phyloP scores from a whole-genome alignment of 225 moss, liverwort and hornwort genomes.

The Physcomitrellopsis africana region DNA sequence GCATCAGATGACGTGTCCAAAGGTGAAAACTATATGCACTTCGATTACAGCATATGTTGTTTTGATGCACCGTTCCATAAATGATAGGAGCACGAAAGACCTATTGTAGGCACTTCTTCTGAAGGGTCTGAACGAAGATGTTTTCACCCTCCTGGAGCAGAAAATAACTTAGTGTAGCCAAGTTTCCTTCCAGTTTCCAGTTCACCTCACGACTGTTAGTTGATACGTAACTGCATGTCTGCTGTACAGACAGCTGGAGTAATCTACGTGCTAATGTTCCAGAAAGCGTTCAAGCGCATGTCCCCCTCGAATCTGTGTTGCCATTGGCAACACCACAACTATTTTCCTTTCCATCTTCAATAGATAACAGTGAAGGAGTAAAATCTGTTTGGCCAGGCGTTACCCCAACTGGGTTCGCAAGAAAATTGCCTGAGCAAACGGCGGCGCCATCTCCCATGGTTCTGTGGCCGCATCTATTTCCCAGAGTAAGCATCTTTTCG shows the following conservation, averaged over 20 bases:
- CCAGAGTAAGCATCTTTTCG: conserved; percentile 41
- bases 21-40: conserved; percentile 35
- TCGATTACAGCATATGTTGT: conserved; percentile 6
- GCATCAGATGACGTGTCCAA: conserved; percentile 36
- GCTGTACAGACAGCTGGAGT: conserved; percentile 45
- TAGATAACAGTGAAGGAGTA: conserved; percentile 13
- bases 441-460: conserved; percentile 61
- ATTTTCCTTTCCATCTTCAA: conserved; percentile 43
- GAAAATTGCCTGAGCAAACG: conserved; percentile 38
- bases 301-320: conserved; percentile 30
- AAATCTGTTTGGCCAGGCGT: conserved; percentile 37
- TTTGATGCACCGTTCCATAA: conserved; percentile 7
- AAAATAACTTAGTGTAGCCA: neutral
- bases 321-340: conserved; percentile 31
- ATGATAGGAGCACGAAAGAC: neutral
- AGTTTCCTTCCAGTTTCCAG: neutral
- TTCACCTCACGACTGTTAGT: neutral
- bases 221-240: conserved; percentile 20
- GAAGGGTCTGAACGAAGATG: neutral
- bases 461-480: conserved; percentile 69
- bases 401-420: conserved; percentile 28
- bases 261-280: conserved; percentile 21
- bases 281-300: conserved; percentile 29
- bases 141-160: neutral
- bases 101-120: neutral